phyloP scores from a whole-genome alignment of 2,329 filamentous ascomycete genomes.

The Monilinia vaccinii-corymbosi region DNA sequence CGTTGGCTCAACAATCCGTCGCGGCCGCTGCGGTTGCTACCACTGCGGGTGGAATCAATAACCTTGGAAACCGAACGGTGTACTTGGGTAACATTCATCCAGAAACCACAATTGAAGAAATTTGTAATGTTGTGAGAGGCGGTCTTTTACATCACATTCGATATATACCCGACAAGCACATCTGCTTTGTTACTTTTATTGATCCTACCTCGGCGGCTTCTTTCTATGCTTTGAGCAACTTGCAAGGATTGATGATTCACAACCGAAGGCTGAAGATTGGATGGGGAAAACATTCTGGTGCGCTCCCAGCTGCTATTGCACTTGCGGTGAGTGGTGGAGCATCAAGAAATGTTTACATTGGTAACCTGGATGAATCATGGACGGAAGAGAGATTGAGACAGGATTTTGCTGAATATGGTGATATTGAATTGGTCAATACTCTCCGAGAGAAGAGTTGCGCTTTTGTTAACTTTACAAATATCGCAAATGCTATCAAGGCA shows the following conservation, averaged over 20 bases:
- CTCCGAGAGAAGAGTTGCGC: slow-evolving; percentile 98
- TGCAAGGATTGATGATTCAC: slow-evolving; percentile 98
- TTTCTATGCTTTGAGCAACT: slow-evolving; percentile 94
- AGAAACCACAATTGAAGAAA: slow-evolving; percentile 97
- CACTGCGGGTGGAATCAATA: slow-evolving; percentile 92
- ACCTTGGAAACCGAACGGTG: slow-evolving; percentile 93
- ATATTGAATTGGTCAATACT: slow-evolving; percentile 96
- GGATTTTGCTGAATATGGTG: slow-evolving; percentile 94
- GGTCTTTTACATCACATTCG: slow-evolving; percentile 95
- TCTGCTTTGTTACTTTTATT: slow-evolving; percentile 99
- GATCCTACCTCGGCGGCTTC: slow-evolving; percentile 95
- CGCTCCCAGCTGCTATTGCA: slow-evolving; percentile 89
- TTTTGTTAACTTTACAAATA: slow-evolving; percentile 99
- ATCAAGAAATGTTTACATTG: slow-evolving; percentile 97
- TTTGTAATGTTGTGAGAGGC: slow-evolving; percentile 96
- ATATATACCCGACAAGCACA: slow-evolving; percentile 99
- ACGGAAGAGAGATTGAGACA: slow-evolving; percentile 90
- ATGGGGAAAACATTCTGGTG: slow-evolving; percentile 98
- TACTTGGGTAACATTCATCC: slow-evolving; percentile 98
- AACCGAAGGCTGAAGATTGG: slow-evolving; percentile 96
- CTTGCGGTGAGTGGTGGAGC: slow-evolving; percentile 92
- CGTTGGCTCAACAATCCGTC: slow-evolving; percentile 93
- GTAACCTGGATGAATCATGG: slow-evolving; percentile 95
- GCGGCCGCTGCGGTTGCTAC: slow-evolving; percentile 94
- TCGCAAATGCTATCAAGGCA: slow-evolving; percentile 98